phyloP scores from a whole-genome alignment of 768 basidiomycete genomes.

The Tulasnella sp. region DNA sequence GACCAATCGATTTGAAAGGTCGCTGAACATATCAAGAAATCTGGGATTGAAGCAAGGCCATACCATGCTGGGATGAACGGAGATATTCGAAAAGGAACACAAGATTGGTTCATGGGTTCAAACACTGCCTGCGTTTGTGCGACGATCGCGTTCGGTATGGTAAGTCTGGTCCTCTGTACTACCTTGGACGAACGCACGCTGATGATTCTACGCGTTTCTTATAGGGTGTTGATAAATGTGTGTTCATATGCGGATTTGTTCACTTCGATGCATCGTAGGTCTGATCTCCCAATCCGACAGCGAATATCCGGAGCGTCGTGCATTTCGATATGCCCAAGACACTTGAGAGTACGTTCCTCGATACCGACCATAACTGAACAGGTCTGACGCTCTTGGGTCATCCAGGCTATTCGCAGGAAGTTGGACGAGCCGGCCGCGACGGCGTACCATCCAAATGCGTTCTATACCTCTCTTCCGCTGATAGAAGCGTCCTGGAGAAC shows the following conservation, averaged over 20 bases:
- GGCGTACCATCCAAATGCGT: constrained; percentile 34
- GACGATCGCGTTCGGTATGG: constrained; percentile 39
- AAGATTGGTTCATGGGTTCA: constrained; percentile 32
- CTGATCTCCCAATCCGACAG: background rate
- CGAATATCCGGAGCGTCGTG: constrained; percentile 27
- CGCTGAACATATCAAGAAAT: constrained; percentile 23
- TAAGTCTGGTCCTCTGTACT: background rate
- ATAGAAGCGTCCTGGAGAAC: constrained; percentile 38
- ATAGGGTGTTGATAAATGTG: constrained; percentile 33
- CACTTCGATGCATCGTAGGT: background rate
- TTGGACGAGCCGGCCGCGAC: constrained; percentile 36
- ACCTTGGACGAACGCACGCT: too few relatives aligned
- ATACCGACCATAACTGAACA: background rate
- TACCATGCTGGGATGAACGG: constrained; percentile 36
- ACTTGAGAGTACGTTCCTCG: constrained; percentile 29
- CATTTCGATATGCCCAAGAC: constrained; percentile 38
- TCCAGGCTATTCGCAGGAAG: constrained; percentile 31
- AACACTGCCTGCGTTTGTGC: constrained; percentile 32
- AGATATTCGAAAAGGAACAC: constrained; percentile 30
- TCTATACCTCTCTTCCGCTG: constrained; percentile 34
- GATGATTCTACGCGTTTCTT: background rate
- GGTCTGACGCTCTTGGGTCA: background rate
- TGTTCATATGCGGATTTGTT: background rate
- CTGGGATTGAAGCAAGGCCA: constrained; percentile 24
- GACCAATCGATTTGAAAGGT: constrained; percentile 22